A percentile compares a stretch with the other conserved stretches of the same genome.
These are phyloP conservation scores for Xylaria sp. DNA, from an alignment of 2,329 filamentous ascomycete genomes.

Conservation along the genomic window DNA sequence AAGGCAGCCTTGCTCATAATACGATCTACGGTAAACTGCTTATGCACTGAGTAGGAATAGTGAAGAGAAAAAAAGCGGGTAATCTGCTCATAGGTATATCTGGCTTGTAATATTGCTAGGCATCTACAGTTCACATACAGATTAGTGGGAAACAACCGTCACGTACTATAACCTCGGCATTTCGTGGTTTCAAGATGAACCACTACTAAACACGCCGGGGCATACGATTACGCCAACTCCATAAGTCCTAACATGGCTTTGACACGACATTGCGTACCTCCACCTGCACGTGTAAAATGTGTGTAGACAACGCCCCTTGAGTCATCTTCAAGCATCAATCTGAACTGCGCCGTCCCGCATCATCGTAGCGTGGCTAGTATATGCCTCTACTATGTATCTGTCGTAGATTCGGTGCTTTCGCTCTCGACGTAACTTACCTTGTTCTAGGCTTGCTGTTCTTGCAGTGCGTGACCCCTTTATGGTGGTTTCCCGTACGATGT, in stretches of 20 bases:
- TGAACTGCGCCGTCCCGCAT: not conserved
- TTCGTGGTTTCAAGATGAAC: conserved; percentile 23
- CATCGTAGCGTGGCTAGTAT: conserved; percentile 1
- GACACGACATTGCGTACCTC: no score
- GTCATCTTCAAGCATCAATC: no score
- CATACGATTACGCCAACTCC: no score
- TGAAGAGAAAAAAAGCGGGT: conserved; percentile 3
- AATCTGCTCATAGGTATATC: conserved; percentile 1
- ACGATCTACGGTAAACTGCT: conserved; percentile 21
- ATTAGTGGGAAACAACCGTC: not conserved
- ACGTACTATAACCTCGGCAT: conserved; percentile 18
- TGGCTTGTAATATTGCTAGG: not conserved
- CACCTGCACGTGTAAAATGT: no score
- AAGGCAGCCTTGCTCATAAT: conserved; percentile 17
- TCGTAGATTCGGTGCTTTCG: not conserved
- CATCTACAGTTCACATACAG: no score
- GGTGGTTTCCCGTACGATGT: not conserved
- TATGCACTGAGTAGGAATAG: no score
- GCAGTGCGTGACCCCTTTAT: not conserved
- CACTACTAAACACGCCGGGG: not conserved
- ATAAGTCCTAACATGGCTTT: no score
- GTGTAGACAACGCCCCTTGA: no score
- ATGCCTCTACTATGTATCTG: not conserved
- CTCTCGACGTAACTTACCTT: not conserved
- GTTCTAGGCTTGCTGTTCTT: not conserved